Percentiles rank a stretch among this genome's conserved stretches.
Conservation (phyloP, 805 yeast species). For the Candida vartiovaarae region DNA sequence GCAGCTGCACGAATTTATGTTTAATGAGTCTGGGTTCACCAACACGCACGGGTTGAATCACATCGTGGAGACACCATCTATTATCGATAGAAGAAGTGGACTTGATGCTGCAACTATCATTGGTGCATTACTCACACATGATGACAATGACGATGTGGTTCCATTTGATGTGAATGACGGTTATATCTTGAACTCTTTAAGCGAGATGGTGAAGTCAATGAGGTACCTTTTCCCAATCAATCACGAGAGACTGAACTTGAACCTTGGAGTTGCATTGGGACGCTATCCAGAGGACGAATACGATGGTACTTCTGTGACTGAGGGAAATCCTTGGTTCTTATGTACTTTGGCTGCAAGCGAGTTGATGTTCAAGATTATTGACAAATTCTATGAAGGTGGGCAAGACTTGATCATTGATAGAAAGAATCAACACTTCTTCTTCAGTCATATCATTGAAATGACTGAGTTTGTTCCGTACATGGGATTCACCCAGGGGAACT, state of each 20-base stretch:
- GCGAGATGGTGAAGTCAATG: constrained; percentile 61
- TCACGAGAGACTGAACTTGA: constrained; percentile 34
- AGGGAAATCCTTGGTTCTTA: constrained; percentile 94
- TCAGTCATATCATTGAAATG: constrained; percentile 20
- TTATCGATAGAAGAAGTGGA: constrained; percentile 50
- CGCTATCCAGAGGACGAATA: constrained; percentile 91
- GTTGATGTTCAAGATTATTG: constrained; percentile 47
- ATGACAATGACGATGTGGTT: constrained; percentile 38
- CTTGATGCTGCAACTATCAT: constrained; percentile 69
- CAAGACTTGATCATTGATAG: constrained; percentile 37
- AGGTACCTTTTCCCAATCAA: constrained; percentile 72
- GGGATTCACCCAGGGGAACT: background rate
- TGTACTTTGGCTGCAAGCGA: constrained; percentile 67
- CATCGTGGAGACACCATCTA: constrained; percentile 62
- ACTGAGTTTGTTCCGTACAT: constrained; percentile 3
- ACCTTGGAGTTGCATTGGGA: constrained; percentile 62
- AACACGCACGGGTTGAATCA: constrained; percentile 36
- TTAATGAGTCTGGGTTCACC: constrained; percentile 30
- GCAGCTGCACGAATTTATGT: constrained; percentile 21
- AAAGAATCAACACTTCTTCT: constrained; percentile 28
- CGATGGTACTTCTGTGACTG: constrained; percentile 62
- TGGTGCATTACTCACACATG: constrained; percentile 35
- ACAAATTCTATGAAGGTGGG: constrained; percentile 32
- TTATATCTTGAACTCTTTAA: constrained; percentile 54
- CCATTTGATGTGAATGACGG: constrained; percentile 61